Evolutionary conservation across 371 early-diverging fungal species (phyloP).

Genomic region (Apophysomyces elegans): DNA sequence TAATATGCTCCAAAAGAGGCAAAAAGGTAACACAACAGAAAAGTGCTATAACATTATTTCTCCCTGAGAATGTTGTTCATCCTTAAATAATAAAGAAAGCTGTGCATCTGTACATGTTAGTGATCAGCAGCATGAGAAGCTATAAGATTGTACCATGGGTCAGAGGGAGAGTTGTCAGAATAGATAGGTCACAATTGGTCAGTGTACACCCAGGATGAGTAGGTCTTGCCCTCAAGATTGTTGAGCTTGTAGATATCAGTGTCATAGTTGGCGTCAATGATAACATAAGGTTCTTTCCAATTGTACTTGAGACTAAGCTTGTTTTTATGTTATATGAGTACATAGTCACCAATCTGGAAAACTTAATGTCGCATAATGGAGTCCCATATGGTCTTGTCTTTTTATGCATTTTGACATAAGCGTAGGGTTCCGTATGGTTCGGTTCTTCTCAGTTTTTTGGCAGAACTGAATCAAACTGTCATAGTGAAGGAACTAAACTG

Average conservation of each 20-base stretch:
- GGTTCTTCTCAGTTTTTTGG: too few relatives aligned
- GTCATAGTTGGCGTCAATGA: background rate
- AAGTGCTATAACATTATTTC: background rate
- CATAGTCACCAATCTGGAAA: slow-evolving; percentile 21
- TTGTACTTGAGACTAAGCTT: slow-evolving; percentile 13
- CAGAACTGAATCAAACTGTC: too few relatives aligned
- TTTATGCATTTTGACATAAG: background rate
- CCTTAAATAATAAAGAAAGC: background rate
- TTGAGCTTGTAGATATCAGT: slow-evolving; percentile 18
- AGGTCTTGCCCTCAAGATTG: slow-evolving; percentile 1
- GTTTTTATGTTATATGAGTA: slow-evolving; percentile 16
- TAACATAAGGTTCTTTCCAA: slow-evolving; percentile 18
- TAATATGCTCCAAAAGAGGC: too few relatives aligned
- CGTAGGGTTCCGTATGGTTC: too few relatives aligned
- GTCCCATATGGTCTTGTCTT: slow-evolving; percentile 32
- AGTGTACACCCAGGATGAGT: slow-evolving; percentile 18
- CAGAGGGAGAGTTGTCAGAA: background rate
- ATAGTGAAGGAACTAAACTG: too few relatives aligned
- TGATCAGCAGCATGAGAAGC: background rate
- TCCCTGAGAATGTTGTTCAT: background rate
- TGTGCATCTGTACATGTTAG: too few relatives aligned
- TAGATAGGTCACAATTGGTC: background rate
- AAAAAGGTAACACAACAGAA: too few relatives aligned
- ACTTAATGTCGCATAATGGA: slow-evolving; percentile 5
- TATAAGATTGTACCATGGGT: background rate